Conservation (phyloP, 2,329 filamentous ascomycete genomes). For the Hypoxylon sp. region DNA sequence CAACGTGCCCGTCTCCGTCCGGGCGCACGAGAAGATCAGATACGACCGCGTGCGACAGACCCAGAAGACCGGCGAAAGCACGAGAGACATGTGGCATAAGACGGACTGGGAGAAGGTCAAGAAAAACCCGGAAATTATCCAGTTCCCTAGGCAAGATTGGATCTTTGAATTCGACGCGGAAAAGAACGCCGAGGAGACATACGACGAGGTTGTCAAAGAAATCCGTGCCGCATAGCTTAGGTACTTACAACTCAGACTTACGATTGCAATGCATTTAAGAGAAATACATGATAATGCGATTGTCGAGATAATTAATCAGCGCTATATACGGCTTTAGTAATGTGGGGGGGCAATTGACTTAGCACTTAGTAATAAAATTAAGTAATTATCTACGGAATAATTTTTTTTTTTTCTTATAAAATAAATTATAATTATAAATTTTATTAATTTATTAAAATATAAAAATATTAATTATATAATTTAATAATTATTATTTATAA, state of each 20-base stretch:
- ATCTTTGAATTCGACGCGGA: conserved; percentile 65
- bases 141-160: conserved; percentile 64
- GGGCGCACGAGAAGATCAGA: conserved; percentile 59
- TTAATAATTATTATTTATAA: too few relatives aligned
- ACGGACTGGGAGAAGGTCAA: conserved; percentile 63
- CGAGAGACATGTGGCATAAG: conserved; percentile 66
- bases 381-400: too few relatives aligned
- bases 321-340: background rate
- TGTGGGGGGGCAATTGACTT: too few relatives aligned
- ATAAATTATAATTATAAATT: too few relatives aligned
- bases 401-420: too few relatives aligned
- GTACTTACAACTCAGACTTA: too few relatives aligned
- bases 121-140: conserved; percentile 60
- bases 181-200: conserved; percentile 55
- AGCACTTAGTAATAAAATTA: too few relatives aligned
- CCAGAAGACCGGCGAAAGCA: conserved; percentile 64
- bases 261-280: background rate
- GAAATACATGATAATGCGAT: background rate
- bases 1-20: conserved; percentile 55
- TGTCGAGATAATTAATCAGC: background rate
- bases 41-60: conserved; percentile 61
- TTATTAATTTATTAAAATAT: too few relatives aligned
- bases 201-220: conserved; percentile 51
- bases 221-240: conserved; percentile 37
- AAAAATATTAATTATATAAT: too few relatives aligned